These are phyloP conservation scores for Leptoxyphium fumago DNA, from an alignment of 2,329 filamentous ascomycete species.

Conservation along the genomic window DNA sequence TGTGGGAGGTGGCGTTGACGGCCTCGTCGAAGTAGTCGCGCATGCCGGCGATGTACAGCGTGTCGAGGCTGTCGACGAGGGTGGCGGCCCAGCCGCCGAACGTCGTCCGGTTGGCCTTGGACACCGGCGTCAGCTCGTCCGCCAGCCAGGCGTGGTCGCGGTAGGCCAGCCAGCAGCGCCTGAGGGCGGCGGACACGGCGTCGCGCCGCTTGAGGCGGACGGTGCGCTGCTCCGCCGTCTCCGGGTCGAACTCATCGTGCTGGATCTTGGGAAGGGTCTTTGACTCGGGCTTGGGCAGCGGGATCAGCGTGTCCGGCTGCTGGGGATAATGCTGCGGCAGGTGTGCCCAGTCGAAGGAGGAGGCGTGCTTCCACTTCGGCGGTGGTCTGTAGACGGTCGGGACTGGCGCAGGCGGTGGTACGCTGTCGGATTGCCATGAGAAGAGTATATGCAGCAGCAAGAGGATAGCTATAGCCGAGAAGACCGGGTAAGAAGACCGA, in stretches of 20 bases:
- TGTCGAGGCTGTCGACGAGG: constrained; percentile 26
- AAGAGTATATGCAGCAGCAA: too few relatives aligned
- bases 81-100: constrained; percentile 29
- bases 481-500: too few relatives aligned
- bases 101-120: constrained; percentile 18
- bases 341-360: constrained; percentile 17
- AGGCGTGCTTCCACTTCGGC: too few relatives aligned
- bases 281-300: constrained; percentile 18
- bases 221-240: constrained; percentile 7
- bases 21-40: constrained; percentile 25
- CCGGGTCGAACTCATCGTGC: constrained; percentile 18
- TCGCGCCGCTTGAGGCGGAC: constrained; percentile 19
- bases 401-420: too few relatives aligned
- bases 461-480: too few relatives aligned
- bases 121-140: constrained; percentile 24
- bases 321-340: constrained; percentile 20
- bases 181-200: constrained; percentile 21
- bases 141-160: constrained; percentile 21
- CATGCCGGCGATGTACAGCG: constrained; percentile 27
- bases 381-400: too few relatives aligned
- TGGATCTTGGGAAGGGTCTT: constrained; percentile 21
- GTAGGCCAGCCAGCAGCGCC: constrained; percentile 19
- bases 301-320: constrained; percentile 9
- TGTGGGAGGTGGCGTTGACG: constrained; percentile 22
- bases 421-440: too few relatives aligned